Percentiles rank a stretch among this genome's conserved stretches.
phyloP scores from a whole-genome alignment of 1,284 basidiomycete species.

The Sphaerobolus stellatus region DNA sequence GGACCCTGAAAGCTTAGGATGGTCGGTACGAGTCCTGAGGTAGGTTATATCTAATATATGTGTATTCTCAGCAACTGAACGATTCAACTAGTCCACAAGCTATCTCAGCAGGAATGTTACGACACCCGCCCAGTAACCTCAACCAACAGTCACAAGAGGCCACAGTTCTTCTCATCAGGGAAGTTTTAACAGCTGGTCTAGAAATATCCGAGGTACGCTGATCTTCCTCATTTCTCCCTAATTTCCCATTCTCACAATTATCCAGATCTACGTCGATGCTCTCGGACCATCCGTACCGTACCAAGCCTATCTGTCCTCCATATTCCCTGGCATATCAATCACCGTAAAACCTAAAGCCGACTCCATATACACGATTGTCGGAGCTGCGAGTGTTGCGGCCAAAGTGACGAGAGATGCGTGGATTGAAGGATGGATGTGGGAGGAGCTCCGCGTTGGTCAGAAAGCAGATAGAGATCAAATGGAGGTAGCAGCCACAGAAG shows the following conservation, averaged over 20 bases:
- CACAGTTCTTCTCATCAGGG: slow-evolving; percentile 84
- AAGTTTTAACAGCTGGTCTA: slow-evolving; percentile 79
- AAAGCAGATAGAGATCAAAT: slow-evolving; percentile 3
- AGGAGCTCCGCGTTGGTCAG: slow-evolving; percentile 46
- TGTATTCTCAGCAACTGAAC: slow-evolving; percentile 30
- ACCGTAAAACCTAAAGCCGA: slow-evolving; percentile 94
- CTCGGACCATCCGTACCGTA: slow-evolving; percentile 87
- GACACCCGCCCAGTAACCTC: slow-evolving; percentile 80
- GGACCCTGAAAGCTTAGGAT: slow-evolving; percentile 68
- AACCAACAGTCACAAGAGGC: slow-evolving; percentile 93
- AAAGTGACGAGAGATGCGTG: slow-evolving; percentile 95
- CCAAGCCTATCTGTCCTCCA: slow-evolving; percentile 71
- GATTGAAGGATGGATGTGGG: slow-evolving; percentile 82
- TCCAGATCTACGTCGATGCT: slow-evolving; percentile 92
- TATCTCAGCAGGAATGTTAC: slow-evolving; percentile 91
- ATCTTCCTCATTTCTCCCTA: not conserved
- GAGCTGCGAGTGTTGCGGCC: slow-evolving; percentile 94
- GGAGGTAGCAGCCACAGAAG: slow-evolving; percentile 4
- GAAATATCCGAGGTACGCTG: slow-evolving; percentile 71
- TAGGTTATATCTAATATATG: slow-evolving; percentile 25
- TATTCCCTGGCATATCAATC: slow-evolving; percentile 83
- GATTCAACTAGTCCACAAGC: slow-evolving; percentile 70
- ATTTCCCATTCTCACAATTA: not conserved
- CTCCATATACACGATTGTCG: slow-evolving; percentile 93
- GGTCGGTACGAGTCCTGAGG: slow-evolving; percentile 84